Evolutionary conservation across 2,329 filamentous ascomycete species (phyloP).

Genomic region (Raffaelea deltoideospora): DNA sequence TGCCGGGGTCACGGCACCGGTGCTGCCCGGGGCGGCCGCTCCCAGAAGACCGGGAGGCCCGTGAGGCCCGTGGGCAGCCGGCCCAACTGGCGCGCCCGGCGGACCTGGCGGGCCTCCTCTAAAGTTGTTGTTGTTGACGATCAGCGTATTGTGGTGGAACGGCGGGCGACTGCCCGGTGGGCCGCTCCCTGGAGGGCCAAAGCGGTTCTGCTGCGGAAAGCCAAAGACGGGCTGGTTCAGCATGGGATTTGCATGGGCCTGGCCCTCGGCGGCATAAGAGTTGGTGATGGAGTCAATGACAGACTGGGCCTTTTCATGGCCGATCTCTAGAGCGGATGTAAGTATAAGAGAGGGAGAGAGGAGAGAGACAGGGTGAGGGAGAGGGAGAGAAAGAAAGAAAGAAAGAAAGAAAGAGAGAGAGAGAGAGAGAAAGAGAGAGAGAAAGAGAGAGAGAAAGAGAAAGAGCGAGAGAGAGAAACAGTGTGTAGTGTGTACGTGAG

Average conservation of each 20-base stretch:
- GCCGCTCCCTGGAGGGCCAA: conserved; percentile 22
- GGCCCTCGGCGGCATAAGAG: conserved; percentile 83
- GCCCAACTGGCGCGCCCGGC: conserved; percentile 45
- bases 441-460: not conserved
- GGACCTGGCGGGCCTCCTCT: conserved; percentile 21
- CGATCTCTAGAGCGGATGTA: conserved; percentile 53
- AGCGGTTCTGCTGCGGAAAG: conserved; percentile 13
- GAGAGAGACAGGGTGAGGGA: conserved; percentile 1
- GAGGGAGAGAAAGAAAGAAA: not conserved
- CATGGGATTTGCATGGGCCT: conserved; percentile 74
- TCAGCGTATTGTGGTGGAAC: not conserved
- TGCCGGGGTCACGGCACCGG: not conserved
- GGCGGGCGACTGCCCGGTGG: conserved; percentile 3
- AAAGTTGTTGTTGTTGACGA: not conserved
- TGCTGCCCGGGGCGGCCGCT: conserved; percentile 20
- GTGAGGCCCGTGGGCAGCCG: too few relatives aligned
- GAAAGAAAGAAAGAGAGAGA: not conserved
- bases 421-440: not conserved
- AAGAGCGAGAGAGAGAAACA: not conserved
- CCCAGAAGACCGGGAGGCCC: too few relatives aligned
- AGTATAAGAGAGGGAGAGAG: conserved; percentile 2
- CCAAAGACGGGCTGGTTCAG: conserved; percentile 47
- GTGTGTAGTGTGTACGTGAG: too few relatives aligned
- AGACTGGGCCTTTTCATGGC: conserved; percentile 93
- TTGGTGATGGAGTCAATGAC: conserved; percentile 97